Base-by-base conservation (phyloP, 306 rosid species). In the Prunus campanulata region DNA sequence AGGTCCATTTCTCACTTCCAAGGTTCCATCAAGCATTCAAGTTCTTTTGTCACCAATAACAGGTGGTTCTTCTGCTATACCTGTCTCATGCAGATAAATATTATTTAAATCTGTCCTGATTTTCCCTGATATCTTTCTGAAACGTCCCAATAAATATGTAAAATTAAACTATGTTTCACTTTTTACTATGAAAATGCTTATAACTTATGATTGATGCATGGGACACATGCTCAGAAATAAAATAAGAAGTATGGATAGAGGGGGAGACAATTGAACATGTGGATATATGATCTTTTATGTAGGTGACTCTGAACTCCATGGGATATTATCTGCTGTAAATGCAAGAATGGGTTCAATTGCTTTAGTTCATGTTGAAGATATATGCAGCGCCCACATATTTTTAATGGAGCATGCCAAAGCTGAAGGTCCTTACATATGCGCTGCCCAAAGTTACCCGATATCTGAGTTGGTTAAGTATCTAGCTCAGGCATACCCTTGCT, bases 311-410 rank as follows among this genome's bases (percentile, higher is more conserved):
- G 83, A 81, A 74, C 55, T 77, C 25, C 84, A 68, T 70, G 71
- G 74, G 51, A 90, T 94, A 78, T 57, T 94, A 71, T 83, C 86
- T 1, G 82, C 88, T 49, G 97, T 94, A 75, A 90, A 92, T 78
- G 87, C 90, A 74, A 74, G 96, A 81, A 89, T 94, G 86, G 93
- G 96, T 15, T 94, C 98, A 32, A 71, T 94, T 63, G 84, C 89
- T 59, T 55, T 90, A 24, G 90, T 85, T 62, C 98, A 94, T 78
- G 85, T 86, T 27, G 94, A 90, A 71, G 98, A 92, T 81, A 83
- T 90, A 76, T 90, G 98, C 84, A 79, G 74, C 48, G 96, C 95
- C 52, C 97, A 94, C 78, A 63, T 92, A n/a, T 89, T 91, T 74
- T 79, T 94, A 29, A 91, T 94, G 97, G 87, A 90, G 75, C 82